Evolutionary conservation across 164 flowering plant genomes (phyloP), one percentile per base, ranked within the genome.

Genomic region (Tetrastigma voinierianum): DNA sequence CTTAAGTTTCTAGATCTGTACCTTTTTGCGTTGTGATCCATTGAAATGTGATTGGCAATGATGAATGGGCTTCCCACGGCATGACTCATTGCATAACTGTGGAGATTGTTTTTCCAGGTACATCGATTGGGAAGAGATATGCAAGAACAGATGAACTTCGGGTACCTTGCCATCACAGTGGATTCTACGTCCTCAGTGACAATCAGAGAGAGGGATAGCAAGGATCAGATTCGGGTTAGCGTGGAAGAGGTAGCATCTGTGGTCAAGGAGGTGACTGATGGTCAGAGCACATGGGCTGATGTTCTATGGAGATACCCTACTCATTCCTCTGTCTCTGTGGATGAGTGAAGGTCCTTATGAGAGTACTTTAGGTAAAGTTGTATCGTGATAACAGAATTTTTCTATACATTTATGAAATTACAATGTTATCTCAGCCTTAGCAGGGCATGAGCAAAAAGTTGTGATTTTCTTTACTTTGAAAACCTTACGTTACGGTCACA

Each of bases 81-180:
- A 32, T 32, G 1, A 54, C 10, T 1, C 40, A 32, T 32, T 32
- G 40, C 40, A 3, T 32, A 32, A 32, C 40, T 32, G 40, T 32
- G 40, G 7, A 32, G 6, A 3, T 32, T 32, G 3, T 25, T 32
- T 32, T 60, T 67, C 32, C 82, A 90, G 98, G 99, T 43, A 96
- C 96, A n/a, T 89, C 99, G 19, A 96, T 96, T 2, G 98, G 99
- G 25, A 93, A 93, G 68, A 76, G 96, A 51, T 96, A 96, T 77
- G 99, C 98, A 20, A 84, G 98, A 77, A 96, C 98, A 7, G 99
- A 96, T 74, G 99, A 96, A 71, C 90, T 93, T 20, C 98, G 99
- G 46, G 99, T 96, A 17, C 99, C 79, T 93, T 55, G 99, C 99
- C n/a, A 78, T 96, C 25, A 96, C 98, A 3, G 99, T 92, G 15